Conservation (phyloP, 176 grass and related monocot genomes). For the Alloteropsis semialata region DNA sequence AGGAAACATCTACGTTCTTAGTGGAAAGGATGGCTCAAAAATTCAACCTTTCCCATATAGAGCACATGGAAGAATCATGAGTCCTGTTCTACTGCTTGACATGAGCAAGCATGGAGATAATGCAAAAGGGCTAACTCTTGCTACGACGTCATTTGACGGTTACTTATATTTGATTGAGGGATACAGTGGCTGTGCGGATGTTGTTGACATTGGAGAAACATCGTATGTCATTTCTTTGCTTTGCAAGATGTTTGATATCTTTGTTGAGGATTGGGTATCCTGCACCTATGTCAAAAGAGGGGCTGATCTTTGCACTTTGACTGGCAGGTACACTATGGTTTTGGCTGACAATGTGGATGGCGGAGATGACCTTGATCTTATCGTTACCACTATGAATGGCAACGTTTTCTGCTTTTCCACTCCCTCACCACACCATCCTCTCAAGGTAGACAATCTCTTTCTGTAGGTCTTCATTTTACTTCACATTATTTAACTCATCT, state of each 20-base stretch:
- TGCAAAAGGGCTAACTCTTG: slow-evolving; percentile 72
- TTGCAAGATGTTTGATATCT: slow-evolving; percentile 16
- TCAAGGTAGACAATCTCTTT: slow-evolving; percentile 54
- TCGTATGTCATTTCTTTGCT: slow-evolving; percentile 54
- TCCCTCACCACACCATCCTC: slow-evolving; percentile 85
- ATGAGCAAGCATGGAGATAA: slow-evolving; percentile 60
- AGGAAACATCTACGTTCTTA: slow-evolving; percentile 93
- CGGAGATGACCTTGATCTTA: slow-evolving; percentile 96
- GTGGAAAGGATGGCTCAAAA: slow-evolving; percentile 81
- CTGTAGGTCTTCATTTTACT: slow-evolving; percentile 3
- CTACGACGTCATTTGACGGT: slow-evolving; percentile 85
- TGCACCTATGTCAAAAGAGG: slow-evolving; percentile 7
- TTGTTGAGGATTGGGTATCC: slow-evolving; percentile 7
- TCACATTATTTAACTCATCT: not conserved
- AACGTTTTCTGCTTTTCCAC: slow-evolving; percentile 99
- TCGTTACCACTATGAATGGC: slow-evolving; percentile 98
- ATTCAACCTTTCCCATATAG: slow-evolving; percentile 80
- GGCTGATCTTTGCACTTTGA: slow-evolving; percentile 20
- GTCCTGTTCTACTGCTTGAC: slow-evolving; percentile 76
- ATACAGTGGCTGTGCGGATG: slow-evolving; percentile 83
- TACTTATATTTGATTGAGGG: slow-evolving; percentile 97
- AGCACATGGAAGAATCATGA: slow-evolving; percentile 91
- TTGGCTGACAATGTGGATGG: slow-evolving; percentile 97
- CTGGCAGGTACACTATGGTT: slow-evolving; percentile 90
- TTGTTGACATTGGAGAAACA: slow-evolving; percentile 93